Evolutionary conservation across 805 yeast species (phyloP).

Genomic region (Pichia gijzeniarum): DNA sequence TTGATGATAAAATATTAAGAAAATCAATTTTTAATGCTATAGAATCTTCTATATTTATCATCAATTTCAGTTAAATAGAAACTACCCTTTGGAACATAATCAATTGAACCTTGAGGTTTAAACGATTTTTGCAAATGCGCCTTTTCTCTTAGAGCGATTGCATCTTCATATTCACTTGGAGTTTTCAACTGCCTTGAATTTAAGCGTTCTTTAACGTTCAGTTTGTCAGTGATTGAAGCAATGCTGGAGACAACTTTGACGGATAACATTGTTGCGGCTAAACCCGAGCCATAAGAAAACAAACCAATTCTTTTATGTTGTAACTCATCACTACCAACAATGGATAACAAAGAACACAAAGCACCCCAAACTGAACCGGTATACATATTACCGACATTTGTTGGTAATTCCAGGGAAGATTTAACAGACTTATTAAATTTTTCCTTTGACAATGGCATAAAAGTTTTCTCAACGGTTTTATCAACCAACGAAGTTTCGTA

Average conservation of each 20-base stretch:
- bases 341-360: constrained; percentile 71
- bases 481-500: constrained; percentile 78
- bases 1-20: background rate
- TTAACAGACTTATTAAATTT: constrained; percentile 59
- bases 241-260: constrained; percentile 78
- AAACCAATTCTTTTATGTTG: constrained; percentile 83
- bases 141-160: constrained; percentile 79
- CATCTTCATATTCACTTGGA: constrained; percentile 78
- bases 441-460: constrained; percentile 71
- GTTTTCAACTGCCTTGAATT: constrained; percentile 56
- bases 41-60: constrained; percentile 82
- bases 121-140: constrained; percentile 77
- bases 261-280: constrained; percentile 86
- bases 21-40: constrained; percentile 56
- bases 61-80: constrained; percentile 81
- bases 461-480: constrained; percentile 76
- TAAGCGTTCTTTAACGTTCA: constrained; percentile 65
- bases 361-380: constrained; percentile 91
- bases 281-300: constrained; percentile 97
- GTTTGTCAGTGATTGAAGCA: constrained; percentile 51
- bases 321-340: constrained; percentile 65
- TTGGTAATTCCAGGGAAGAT: constrained; percentile 81
- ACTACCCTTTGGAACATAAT: constrained; percentile 63
- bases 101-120: constrained; percentile 75
- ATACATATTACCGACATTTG: constrained; percentile 98